phyloP scores from a whole-genome alignment of 2,329 filamentous ascomycete genomes.

The Colletotrichum liriopes region DNA sequence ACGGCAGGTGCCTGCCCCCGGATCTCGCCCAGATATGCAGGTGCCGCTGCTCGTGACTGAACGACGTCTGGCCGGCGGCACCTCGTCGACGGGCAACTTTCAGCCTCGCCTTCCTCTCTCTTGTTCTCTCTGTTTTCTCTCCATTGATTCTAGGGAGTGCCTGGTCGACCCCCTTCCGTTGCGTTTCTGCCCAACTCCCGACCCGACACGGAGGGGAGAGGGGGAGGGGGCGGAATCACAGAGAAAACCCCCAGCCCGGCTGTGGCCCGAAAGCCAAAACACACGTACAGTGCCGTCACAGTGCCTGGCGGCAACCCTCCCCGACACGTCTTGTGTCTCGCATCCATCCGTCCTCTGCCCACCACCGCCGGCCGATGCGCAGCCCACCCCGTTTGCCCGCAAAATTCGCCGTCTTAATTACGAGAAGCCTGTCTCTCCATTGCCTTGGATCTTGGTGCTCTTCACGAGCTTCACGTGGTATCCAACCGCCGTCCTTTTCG shows the following conservation, averaged over 20 bases:
- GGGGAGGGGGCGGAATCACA: not conserved
- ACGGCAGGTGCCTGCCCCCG: not conserved
- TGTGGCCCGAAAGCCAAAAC: slow-evolving; percentile 19
- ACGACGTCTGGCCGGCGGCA: not conserved
- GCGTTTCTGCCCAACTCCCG: slow-evolving; percentile 17
- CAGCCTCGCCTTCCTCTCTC: not conserved
- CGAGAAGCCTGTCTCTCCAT: slow-evolving; percentile 12
- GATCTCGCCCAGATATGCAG: not conserved
- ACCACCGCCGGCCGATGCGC: slow-evolving; percentile 30
- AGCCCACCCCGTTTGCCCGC: slow-evolving; percentile 27
- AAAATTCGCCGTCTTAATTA: not conserved
- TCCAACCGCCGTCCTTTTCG: no score
- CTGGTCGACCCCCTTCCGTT: not conserved
- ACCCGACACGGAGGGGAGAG: not conserved
- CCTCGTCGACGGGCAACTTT: no score
- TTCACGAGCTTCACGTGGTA: not conserved
- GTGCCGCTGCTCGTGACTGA: not conserved
- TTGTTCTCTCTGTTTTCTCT: not conserved
- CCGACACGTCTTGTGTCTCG: slow-evolving; percentile 41
- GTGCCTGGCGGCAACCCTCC: slow-evolving; percentile 13
- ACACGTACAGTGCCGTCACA: slow-evolving; percentile 25
- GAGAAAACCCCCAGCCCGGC: slow-evolving; percentile 1
- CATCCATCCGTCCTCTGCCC: slow-evolving; percentile 39
- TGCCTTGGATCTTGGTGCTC: not conserved
- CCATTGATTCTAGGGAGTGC: not conserved